Conservation (phyloP, 176 grass and related monocot species). For the Hordeum marinum region DNA sequence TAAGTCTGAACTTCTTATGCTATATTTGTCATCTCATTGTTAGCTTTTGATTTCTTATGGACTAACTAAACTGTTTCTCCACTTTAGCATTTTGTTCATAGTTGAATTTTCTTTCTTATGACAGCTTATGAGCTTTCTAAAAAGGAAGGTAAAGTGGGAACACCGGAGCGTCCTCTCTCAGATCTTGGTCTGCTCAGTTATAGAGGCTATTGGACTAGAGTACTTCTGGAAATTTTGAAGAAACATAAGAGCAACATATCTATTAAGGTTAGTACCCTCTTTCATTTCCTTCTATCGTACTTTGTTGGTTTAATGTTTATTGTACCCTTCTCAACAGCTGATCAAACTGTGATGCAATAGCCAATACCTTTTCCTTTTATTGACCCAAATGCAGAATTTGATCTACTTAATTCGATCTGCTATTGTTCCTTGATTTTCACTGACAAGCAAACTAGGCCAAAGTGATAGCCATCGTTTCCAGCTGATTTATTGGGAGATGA, state of each 20-base stretch:
- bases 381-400: not conserved
- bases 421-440: not conserved
- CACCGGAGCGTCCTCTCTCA: slow-evolving; percentile 89
- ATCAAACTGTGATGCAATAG: not conserved
- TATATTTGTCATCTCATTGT: slow-evolving; percentile 9
- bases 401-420: not conserved
- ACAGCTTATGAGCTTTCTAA: slow-evolving; percentile 99
- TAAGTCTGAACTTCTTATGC: slow-evolving; percentile 38
- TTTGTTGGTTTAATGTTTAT: not conserved
- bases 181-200: slow-evolving; percentile 95
- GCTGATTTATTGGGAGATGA: not conserved
- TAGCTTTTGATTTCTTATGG: not conserved
- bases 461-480: not conserved
- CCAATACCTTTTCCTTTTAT: not conserved
- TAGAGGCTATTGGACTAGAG: slow-evolving; percentile 93
- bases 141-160: slow-evolving; percentile 99
- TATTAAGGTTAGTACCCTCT: slow-evolving; percentile 63
- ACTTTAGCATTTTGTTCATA: slow-evolving; percentile 15
- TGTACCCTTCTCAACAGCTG: not conserved
- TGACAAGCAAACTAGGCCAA: not conserved
- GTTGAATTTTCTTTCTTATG: not conserved
- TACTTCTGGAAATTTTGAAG: slow-evolving; percentile 94
- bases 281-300: not conserved
- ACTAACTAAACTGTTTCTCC: not conserved
- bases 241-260: slow-evolving; percentile 99